Conservation (phyloP, 192 early-diverging fungal species). For the Oehlia diaphana region DNA sequence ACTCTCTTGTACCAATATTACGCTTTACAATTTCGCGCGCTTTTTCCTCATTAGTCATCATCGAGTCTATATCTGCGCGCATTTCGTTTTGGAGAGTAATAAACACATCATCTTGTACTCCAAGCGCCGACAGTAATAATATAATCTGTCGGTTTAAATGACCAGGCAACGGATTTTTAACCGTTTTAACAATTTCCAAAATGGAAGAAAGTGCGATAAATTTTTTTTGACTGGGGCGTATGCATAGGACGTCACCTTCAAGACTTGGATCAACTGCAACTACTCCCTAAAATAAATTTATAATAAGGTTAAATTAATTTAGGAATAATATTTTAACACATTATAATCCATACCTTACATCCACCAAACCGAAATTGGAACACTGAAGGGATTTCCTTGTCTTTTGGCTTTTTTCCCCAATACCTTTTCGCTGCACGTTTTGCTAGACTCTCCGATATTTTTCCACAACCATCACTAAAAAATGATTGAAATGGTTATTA, state of each 20-base stretch:
- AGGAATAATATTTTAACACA: too few relatives aligned
- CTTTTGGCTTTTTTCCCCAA: slow-evolving; percentile 35
- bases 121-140: slow-evolving; percentile 54
- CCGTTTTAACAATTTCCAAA: slow-evolving; percentile 60
- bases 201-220: slow-evolving; percentile 49
- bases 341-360: slow-evolving; percentile 41
- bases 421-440: slow-evolving; percentile 13
- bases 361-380: slow-evolving; percentile 72
- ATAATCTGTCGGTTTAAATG: slow-evolving; percentile 71
- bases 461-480: slow-evolving; percentile 79
- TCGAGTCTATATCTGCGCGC: not conserved
- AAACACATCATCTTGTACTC: slow-evolving; percentile 46
- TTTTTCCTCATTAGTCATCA: not conserved
- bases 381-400: slow-evolving; percentile 53
- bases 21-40: not conserved
- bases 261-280: slow-evolving; percentile 39
- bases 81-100: not conserved
- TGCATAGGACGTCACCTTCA: slow-evolving; percentile 34
- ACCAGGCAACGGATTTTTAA: slow-evolving; percentile 42
- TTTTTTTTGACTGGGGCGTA: slow-evolving; percentile 61
- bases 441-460: slow-evolving; percentile 55
- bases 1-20: not conserved
- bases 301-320: not conserved
- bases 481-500: not conserved
- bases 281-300: slow-evolving; percentile 40